Evolutionary conservation across 768 basidiomycete genomes (phyloP), one percentile per base, ranked within the genome.

Genomic region (Rhodosporidiobolus sp.): DNA sequence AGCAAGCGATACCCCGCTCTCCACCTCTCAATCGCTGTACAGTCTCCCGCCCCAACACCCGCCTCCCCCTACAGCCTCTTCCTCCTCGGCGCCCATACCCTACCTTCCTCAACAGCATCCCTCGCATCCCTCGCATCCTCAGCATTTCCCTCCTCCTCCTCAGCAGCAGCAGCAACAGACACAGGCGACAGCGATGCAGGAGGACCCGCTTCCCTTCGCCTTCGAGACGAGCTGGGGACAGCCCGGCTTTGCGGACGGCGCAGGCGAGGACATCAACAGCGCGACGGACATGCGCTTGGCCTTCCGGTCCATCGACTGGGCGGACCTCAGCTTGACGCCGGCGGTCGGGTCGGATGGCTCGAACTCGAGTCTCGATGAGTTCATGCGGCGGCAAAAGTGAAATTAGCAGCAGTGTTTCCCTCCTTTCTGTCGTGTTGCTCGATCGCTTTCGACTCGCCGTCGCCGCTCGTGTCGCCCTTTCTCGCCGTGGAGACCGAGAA

Each of bases 281-380:
- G 26, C 38, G 30, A 22, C n/a, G 14, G 61, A 62, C 22, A 49
- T 72, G 28, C 45, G 65, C 49, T 59, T 22, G 49, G 71, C 71
- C 10, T 72, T 72, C 57, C 55, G 63, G 10, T 63, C 65, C 52
- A 45, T 64, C 46, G 71, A 67, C 28, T 72, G 71, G 71, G 65
- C 46, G 22, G 70, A 72, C 61, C 19, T 72, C 26, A 63, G 62
- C 1, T 45, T 72, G 14, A 68, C 71, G 26, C 66, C 71, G 24
- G 71, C 66, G 35, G 38, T 55, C 1, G 71, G 66, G 4, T 56
- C 59, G 24, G 71, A 72, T 30, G 71, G 58, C 3, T 48, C 50
- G 1, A 58, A 52, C 52, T 59, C 48, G 32, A 14, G 43, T 17
- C 3, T 28, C n/a, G 65, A 66, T 17, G 65, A 59, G 20, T 66